A percentile compares a stretch with the other conserved stretches of the same genome.
Evolutionary conservation across 345 rosid genomes (phyloP).

Genomic region (Pelargonium nanum): DNA sequence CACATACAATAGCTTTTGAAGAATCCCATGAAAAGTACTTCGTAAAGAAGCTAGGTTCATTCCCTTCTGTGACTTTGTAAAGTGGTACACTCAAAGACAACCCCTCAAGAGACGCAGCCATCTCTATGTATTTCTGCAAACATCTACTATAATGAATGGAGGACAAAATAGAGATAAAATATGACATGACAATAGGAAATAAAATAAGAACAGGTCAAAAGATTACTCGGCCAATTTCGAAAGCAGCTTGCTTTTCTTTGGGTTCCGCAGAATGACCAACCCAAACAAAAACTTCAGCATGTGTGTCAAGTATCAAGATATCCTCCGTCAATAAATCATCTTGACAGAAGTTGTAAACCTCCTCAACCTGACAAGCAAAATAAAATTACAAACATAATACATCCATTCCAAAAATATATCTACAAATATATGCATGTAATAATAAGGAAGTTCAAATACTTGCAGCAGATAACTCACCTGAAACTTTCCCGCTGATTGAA

Average conservation of each 20-base stretch:
- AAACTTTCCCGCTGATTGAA: constrained; percentile 54
- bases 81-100: constrained; percentile 75
- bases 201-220: constrained; percentile 1
- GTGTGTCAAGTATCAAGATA: constrained; percentile 76
- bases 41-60: constrained; percentile 91
- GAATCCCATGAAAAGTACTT: constrained; percentile 84
- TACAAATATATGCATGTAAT: not conserved
- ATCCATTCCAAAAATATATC: not conserved
- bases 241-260: constrained; percentile 73
- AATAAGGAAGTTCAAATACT: not conserved
- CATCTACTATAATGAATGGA: constrained; percentile 16
- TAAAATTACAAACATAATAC: not conserved
- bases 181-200: not conserved
- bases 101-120: constrained; percentile 77
- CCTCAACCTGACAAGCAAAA: constrained; percentile 59
- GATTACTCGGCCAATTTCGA: constrained; percentile 84
- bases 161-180: constrained; percentile 2
- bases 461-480: constrained; percentile 50
- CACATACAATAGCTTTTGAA: constrained; percentile 64
- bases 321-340: constrained; percentile 95
- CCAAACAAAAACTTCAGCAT: constrained; percentile 95
- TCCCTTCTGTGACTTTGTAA: constrained; percentile 87
- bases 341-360: constrained; percentile 80
- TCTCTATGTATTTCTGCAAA: constrained; percentile 25
- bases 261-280: constrained; percentile 77